Base-by-base conservation (phyloP, 495 filamentous ascomycete genomes). In the Penicillium paradoxum region DNA sequence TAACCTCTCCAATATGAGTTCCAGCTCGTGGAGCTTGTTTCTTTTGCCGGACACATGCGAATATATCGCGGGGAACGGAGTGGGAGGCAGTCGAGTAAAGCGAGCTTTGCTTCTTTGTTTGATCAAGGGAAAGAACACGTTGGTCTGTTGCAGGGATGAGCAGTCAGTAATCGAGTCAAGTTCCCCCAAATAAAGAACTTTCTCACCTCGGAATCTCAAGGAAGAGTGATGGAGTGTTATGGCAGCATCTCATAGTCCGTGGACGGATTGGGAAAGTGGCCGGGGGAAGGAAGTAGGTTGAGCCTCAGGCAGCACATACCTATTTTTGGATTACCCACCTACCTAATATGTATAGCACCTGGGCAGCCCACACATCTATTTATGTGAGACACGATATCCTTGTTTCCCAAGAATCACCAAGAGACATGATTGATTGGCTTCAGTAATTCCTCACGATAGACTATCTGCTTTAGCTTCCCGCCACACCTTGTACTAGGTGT, bases 181-280 rank as follows among this genome's bases (percentile, higher is more conserved):
- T 43, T n/a, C 43, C 29, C 15, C 18, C 5, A 14, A 34, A 39
- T 9, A 13, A 51, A 51, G 29, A 34, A 34, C 14, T 24, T 17
- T 43, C 29, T 34, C 2, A 43, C 49, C 37, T 41, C 10, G 1
- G n/a, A 15, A 6, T 18, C 29, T 24, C 22, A 45, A 15, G 17
- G 19, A 61, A 40, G n/a, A 33, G 25, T 38, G 49, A 46, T 10
- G 19, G 42, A 48, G 41, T 30, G 59, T 52, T 53, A 56, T 45
- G 48, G 21, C 32, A 54, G 39, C 36, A 56, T 46, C 55, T 59
- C 54, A 63, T 63, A 57, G 53, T 65, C 43, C 46, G 21, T 45
- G 27, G 51, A 65, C 63, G 63, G 57, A 65, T 65, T 58, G 49
- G 63, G 63, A 58, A 63, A 52, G 62, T 36, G 42, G 53, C 51